Conservation (phyloP, 2,329 filamentous ascomycete genomes). For the Bretziella fagacearum region DNA sequence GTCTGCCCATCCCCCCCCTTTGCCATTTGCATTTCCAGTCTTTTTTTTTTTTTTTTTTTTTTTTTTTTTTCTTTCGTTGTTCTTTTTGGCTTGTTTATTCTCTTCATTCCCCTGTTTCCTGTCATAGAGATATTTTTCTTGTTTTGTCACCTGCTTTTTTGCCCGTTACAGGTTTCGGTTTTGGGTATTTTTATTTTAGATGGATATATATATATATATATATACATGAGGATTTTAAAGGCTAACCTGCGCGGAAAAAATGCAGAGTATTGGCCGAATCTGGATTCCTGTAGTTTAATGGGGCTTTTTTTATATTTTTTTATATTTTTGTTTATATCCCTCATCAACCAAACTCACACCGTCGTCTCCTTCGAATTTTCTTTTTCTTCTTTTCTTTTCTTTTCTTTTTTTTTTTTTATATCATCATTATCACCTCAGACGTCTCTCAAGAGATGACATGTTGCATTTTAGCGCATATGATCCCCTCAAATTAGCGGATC, state of each 20-base stretch:
- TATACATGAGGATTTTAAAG: too few relatives aligned
- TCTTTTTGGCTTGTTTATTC: neutral
- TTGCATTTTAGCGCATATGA: too few relatives aligned
- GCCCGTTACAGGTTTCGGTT: neutral
- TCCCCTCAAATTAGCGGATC: too few relatives aligned
- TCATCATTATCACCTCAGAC: neutral
- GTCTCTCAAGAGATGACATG: neutral
- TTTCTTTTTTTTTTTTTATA: neutral
- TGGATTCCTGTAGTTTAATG: constrained; percentile 11
- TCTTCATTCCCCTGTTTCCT: neutral
- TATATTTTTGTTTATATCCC: constrained; percentile 1
- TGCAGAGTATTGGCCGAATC: constrained; percentile 12
- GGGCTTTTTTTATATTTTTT: neutral
- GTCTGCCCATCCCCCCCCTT: too few relatives aligned
- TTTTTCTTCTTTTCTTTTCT: too few relatives aligned
- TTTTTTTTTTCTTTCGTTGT: neutral
- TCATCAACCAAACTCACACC: too few relatives aligned
- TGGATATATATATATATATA: too few relatives aligned
- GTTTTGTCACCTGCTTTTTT: neutral
- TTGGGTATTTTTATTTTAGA: constrained; percentile 1
- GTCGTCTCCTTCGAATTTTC: too few relatives aligned
- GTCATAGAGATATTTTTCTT: neutral
- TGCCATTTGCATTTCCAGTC: constrained; percentile 1
- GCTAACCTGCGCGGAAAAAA: neutral
- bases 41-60: neutral